Base-by-base conservation (phyloP, 2,329 filamentous ascomycete species). In the Rutstroemia sp. region DNA sequence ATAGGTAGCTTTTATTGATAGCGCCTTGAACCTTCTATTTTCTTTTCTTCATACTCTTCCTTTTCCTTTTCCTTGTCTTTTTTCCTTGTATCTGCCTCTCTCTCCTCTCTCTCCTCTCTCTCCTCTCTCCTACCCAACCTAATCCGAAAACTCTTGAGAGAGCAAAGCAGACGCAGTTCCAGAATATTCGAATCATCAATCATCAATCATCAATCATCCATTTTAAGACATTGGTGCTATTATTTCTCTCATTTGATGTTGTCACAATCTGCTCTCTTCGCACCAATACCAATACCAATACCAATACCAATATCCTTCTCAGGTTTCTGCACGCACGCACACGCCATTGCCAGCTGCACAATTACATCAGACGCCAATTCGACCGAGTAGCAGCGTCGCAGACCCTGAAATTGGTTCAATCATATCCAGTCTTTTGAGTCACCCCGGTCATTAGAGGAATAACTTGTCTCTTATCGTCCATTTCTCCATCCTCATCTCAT, bases 331-430 rank as follows among this genome's bases (percentile, higher is more conserved):
- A 30, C 10, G 23, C 23, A 23, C 23, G 23, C 23, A 30, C 27
- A 10, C 8, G 27, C 27, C 38, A 41, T 7, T 41, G 4, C 9
- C 38, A 41, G 47, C 53, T 55, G 53, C 53, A 55, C 45, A 44
- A 55, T 55, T 55, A 55, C 53, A 55, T 55, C 53, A 55, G 45
- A 42, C 25, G 10, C 41, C 9, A 23, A 42, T 54, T 42, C n/a
- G 45, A 48, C 23, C 45, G 51, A 54, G 44, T 25, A 41, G 14
- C 23, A 16, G 12, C 19, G 5, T 21, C 3, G 7, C n/a, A n/a
- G n/a, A 44, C 45, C 51, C 34, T 54, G 34, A 23, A 23, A 46
- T 23, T 25, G 19, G 3, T 25, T 23, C 10, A 23, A 9, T 25
- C 19, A 16, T 16, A 25, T 23, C 19, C 17, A 46, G 16, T 19